phyloP scores from a whole-genome alignment of 306 rosid species.

The Fragaria iinumae region DNA sequence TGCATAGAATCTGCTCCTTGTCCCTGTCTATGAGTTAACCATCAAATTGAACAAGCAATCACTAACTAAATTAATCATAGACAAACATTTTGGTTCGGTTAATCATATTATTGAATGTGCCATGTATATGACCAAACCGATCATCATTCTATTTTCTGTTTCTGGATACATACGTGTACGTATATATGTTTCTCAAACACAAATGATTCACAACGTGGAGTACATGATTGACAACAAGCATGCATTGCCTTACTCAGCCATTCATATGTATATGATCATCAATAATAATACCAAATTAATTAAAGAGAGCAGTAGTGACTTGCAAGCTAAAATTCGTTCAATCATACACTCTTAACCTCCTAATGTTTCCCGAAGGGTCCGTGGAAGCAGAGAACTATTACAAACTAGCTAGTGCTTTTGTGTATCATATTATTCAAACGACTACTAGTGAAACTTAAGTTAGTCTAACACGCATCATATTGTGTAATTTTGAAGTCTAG shows the following conservation, averaged over 20 bases:
- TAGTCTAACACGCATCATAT: background rate
- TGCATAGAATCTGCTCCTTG: no score
- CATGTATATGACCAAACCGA: background rate
- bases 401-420: background rate
- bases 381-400: slow-evolving; percentile 2
- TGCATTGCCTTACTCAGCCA: background rate
- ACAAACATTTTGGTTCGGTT: background rate
- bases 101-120: background rate
- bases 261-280: background rate
- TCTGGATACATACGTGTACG: slow-evolving; percentile 1
- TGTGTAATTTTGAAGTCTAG: background rate
- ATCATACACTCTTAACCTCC: background rate
- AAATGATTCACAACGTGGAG: background rate
- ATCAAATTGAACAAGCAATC: background rate
- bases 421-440: background rate
- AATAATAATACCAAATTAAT: background rate
- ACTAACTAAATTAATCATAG: background rate
- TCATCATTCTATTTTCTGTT: background rate
- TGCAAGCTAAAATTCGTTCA: background rate
- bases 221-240: background rate
- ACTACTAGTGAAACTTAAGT: background rate
- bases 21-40: no score
- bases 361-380: background rate
- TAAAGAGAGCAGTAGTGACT: background rate
- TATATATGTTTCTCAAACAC: background rate